A percentile compares a stretch with the other conserved stretches of the same genome.
Evolutionary conservation across 129 eudicot genomes (phyloP).

Genomic region (Escallonia herrerae): DNA sequence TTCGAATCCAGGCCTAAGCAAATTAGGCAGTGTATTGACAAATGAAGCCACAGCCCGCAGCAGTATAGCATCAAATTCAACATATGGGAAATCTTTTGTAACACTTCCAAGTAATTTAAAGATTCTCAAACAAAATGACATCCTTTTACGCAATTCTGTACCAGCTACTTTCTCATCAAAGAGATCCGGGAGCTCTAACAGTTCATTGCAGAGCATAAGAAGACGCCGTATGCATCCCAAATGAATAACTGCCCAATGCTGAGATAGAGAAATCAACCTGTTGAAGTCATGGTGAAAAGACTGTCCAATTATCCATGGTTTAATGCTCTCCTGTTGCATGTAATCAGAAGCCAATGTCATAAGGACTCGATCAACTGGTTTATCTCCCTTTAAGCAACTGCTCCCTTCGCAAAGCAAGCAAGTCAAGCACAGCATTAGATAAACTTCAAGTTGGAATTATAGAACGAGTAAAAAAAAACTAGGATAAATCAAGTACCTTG

Average conservation of each 20-base stretch:
- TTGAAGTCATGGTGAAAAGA: conserved; percentile 38
- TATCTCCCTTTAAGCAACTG: conserved; percentile 56
- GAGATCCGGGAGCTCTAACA: conserved; percentile 37
- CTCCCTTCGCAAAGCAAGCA: conserved; percentile 44
- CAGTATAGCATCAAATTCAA: conserved; percentile 42
- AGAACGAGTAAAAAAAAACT: neutral
- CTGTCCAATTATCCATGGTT: conserved; percentile 30
- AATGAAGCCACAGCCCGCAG: conserved; percentile 57
- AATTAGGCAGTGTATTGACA: conserved; percentile 46
- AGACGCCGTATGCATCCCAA: conserved; percentile 68
- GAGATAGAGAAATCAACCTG: conserved; percentile 48
- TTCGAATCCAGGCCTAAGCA: conserved; percentile 55
- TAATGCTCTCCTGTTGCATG: conserved; percentile 40
- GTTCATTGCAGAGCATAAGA: conserved; percentile 34
- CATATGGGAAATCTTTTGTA: conserved; percentile 46
- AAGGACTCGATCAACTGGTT: conserved; percentile 64
- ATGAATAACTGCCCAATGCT: conserved; percentile 80
- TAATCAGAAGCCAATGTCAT: conserved; percentile 59
- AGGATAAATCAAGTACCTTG: conserved; percentile 47
- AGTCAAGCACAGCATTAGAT: conserved; percentile 15
- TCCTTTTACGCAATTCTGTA: conserved; percentile 45
- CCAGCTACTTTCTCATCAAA: conserved; percentile 55
- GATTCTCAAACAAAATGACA: conserved; percentile 51
- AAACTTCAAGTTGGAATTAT: neutral
- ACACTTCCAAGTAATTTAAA: conserved; percentile 66